These are phyloP conservation scores for Cafeteria roenbergensis DNA, from an alignment of 108 stramenopile species.

Conservation along the genomic window DNA sequence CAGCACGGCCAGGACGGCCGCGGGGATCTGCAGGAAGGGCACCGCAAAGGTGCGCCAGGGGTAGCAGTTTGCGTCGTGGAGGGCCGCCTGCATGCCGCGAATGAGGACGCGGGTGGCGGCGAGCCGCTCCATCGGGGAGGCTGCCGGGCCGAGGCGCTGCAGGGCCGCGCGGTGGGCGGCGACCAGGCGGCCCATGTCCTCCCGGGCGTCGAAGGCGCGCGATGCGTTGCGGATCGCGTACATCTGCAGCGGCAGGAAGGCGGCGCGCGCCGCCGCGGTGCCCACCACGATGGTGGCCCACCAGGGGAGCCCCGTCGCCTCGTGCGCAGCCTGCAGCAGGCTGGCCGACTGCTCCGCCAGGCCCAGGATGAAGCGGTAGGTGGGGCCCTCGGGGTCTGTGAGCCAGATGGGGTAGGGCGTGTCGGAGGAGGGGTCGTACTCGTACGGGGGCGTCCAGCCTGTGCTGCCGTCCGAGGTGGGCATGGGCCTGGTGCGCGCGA, in stretches of 20 bases:
- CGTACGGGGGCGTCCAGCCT: too few species aligned
- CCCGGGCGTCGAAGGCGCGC: not conserved
- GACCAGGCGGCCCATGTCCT: not conserved
- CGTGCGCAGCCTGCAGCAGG: not conserved
- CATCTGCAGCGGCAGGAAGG: not conserved
- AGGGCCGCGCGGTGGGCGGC: not conserved
- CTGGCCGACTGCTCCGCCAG: not conserved
- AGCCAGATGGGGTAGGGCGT: not conserved
- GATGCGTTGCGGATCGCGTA: not conserved
- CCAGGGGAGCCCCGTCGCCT: not conserved
- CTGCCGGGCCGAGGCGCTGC: not conserved
- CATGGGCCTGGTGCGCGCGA: too few species aligned
- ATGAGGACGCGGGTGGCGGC: not conserved
- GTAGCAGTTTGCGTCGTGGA: slow-evolving; percentile 4
- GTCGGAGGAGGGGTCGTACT: not conserved
- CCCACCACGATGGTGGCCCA: not conserved
- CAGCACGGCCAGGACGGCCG: not conserved
- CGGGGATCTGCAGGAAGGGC: not conserved
- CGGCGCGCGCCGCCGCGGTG: not conserved
- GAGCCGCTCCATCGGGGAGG: not conserved
- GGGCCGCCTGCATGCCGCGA: not conserved
- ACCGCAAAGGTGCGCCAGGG: not conserved
- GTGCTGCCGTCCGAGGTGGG: too few species aligned
- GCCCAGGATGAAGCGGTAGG: not conserved
- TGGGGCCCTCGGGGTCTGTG: not conserved